phyloP scores from a whole-genome alignment of 441 rosid species.

The Brassica balearica region DNA sequence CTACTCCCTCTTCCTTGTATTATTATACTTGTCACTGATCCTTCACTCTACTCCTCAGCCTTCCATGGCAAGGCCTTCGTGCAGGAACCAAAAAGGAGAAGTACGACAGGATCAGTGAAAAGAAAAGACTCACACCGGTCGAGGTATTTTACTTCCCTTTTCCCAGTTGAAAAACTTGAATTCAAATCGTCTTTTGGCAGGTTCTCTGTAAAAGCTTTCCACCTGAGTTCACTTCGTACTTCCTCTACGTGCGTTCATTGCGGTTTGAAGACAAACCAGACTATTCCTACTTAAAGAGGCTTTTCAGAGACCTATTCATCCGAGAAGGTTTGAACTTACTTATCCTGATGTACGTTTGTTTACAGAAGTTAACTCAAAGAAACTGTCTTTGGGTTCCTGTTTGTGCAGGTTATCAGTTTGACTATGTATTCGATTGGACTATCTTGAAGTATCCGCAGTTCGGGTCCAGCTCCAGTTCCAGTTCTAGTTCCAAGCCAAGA shows the following conservation, averaged over 20 bases:
- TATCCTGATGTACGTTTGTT: neutral
- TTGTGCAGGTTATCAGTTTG: conserved; percentile 72
- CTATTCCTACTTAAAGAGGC: conserved; percentile 73
- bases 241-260: conserved; percentile 71
- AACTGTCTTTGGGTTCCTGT: conserved; percentile 17
- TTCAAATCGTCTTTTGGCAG: conserved; percentile 41
- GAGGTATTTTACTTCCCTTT: conserved; percentile 47
- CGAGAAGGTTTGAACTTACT: conserved; percentile 56
- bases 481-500: conserved; percentile 61
- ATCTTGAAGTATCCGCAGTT: conserved; percentile 65
- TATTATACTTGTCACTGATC: conserved; percentile 18
- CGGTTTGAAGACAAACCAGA: conserved; percentile 81
- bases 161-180: neutral
- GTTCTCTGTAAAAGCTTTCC: conserved; percentile 71
- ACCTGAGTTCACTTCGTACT: conserved; percentile 71
- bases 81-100: conserved; percentile 75
- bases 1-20: neutral
- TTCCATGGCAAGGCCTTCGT: conserved; percentile 74
- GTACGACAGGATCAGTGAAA: conserved; percentile 72
- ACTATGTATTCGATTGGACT: conserved; percentile 72
- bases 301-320: conserved; percentile 71
- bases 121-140: conserved; percentile 61
- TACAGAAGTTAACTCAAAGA: conserved; percentile 10
- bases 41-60: conserved; percentile 44
- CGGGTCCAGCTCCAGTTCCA: conserved; percentile 46